Evolutionary conservation across 2,329 filamentous ascomycete species (phyloP).

Genomic region (Magnaporthales sp.): DNA sequence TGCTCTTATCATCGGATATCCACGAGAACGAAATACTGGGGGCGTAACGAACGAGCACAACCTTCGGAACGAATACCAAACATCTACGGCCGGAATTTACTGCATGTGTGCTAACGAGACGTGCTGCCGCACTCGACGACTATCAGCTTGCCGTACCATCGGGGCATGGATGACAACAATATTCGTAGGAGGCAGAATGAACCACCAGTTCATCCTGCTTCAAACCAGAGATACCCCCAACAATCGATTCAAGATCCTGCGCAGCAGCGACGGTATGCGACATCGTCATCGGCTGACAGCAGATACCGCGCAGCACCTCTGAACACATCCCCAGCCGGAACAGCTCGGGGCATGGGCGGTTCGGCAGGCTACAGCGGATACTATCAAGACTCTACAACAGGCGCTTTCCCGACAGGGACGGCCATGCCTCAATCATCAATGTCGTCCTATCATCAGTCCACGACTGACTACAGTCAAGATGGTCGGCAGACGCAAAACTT

Average conservation of each 20-base stretch:
- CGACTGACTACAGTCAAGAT: conserved; percentile 52
- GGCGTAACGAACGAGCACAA: not conserved
- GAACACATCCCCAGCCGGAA: conserved; percentile 34
- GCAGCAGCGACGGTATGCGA: conserved; percentile 33
- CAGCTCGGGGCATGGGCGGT: conserved; percentile 40
- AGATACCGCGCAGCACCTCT: conserved; percentile 40
- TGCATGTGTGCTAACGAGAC: not conserved
- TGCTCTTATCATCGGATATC: not conserved
- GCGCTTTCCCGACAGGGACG: conserved; percentile 39
- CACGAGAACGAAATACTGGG: not conserved
- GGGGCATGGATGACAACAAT: conserved; percentile 72
- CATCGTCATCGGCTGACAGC: conserved; percentile 23
- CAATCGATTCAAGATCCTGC: conserved; percentile 36
- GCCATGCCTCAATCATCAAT: conserved; percentile 47
- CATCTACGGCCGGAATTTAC: not conserved
- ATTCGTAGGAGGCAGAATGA: conserved; percentile 69
- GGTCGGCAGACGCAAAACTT: conserved; percentile 47
- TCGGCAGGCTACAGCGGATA: conserved; percentile 50
- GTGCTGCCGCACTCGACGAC: conserved; percentile 22
- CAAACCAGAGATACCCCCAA: conserved; percentile 40
- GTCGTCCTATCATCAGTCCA: conserved; percentile 49
- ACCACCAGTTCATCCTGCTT: conserved; percentile 53
- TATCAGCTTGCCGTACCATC: conserved; percentile 38
- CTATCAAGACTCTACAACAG: conserved; percentile 44
- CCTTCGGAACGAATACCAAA: not conserved